Conservation (phyloP, 805 yeast genomes). For the Saccharomyces paradoxus region DNA sequence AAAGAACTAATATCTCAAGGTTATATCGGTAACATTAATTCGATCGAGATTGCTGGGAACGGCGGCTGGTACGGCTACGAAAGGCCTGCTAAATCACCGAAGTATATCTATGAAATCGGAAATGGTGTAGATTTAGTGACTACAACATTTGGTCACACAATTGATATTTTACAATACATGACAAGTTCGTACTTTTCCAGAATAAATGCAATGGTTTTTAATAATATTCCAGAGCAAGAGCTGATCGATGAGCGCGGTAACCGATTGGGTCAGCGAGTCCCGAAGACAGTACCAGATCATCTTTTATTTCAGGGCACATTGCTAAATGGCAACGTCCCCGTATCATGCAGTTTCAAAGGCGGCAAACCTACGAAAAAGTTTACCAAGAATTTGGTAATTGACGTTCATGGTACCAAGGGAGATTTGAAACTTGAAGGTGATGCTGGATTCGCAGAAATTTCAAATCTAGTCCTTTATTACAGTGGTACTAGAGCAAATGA, state of each 20-base stretch:
- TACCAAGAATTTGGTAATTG: conserved; percentile 28
- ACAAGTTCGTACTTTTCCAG: conserved; percentile 24
- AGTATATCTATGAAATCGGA: conserved; percentile 21
- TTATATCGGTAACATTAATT: conserved; percentile 26
- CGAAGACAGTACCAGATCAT: conserved; percentile 27
- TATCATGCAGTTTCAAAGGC: conserved; percentile 27
- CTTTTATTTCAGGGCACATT: conserved; percentile 26
- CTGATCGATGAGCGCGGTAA: conserved; percentile 21
- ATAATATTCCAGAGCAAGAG: conserved; percentile 25
- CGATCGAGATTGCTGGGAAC: conserved; percentile 26
- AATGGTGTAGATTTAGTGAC: conserved; percentile 25
- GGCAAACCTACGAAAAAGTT: conserved; percentile 29
- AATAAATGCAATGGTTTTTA: conserved; percentile 24
- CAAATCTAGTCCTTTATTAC: conserved; percentile 26
- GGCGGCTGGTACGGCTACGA: conserved; percentile 30
- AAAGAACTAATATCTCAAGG: conserved; percentile 26
- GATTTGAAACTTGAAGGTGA: conserved; percentile 29
- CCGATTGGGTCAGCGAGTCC: conserved; percentile 14
- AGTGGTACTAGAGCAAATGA: conserved; percentile 22
- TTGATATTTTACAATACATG: conserved; percentile 26
- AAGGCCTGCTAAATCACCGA: conserved; percentile 21
- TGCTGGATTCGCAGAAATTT: conserved; percentile 30
- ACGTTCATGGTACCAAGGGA: conserved; percentile 29
- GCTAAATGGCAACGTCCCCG: conserved; percentile 24
- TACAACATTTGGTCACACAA: conserved; percentile 27